Evolutionary conservation across 2,329 filamentous ascomycete species (phyloP), one percentile per base, ranked within the genome.

Genomic region (Claviceps digitariae): DNA sequence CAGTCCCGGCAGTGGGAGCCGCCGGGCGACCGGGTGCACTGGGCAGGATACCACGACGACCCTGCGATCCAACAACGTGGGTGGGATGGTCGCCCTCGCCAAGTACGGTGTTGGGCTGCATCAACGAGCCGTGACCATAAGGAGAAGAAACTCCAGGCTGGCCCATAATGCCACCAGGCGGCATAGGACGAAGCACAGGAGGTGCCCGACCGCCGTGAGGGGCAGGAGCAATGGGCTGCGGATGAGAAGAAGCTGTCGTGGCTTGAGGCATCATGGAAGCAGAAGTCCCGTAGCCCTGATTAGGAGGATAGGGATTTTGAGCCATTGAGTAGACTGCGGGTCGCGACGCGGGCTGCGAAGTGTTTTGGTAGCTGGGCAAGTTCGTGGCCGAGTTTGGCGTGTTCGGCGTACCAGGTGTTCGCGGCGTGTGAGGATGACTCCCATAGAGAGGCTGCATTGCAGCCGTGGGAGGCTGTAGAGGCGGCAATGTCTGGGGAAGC

Each of bases 61-160:
- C 91, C 72, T 97, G 91, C 27, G 90, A 95, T 52, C 91, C 91
- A 52, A 97, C 91, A 49, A 96, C 91, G 65, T 96, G 91, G 34
- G 89, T 93, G 17, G 87, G 87, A 62, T 83, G 81, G 13, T 84
- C 81, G 36, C 69, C 71, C 48, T 80, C 80, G 55, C 73, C 74
- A 55, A 78, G 67, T 61, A 79, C 77, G 60, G 73, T 72, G 60
- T 73, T 75, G 64, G 74, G 78, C 53, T 74, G 72, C 76, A 83
- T 80, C 60, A 79, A 68, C 7, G 74, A 71, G 68, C 72, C 72
- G 57, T 78, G 77, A 52, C 76, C 79, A 62, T 85, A 86, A 7
- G 82, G 79, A 38, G 78, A 80, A 20, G 69, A 69, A 62, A 82
- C 72, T 40, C 76, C 76, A 9, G 73, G 71, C 66, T 81, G 78